These are phyloP conservation scores for Pichia deserticola DNA, from an alignment of 805 yeast species.

Conservation along the genomic window DNA sequence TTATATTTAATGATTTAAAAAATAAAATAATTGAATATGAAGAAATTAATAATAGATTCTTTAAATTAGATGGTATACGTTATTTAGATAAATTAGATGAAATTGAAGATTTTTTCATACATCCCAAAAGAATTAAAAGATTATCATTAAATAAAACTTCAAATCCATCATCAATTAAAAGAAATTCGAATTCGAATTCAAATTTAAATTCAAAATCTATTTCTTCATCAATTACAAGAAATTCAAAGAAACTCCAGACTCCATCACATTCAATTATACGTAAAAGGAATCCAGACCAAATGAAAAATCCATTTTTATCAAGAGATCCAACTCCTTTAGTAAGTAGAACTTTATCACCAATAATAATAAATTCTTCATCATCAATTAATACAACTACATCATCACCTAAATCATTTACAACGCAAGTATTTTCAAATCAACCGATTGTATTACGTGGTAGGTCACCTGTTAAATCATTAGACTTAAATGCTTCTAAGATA, in stretches of 20 bases:
- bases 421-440: background rate
- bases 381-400: background rate
- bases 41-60: conserved; percentile 28
- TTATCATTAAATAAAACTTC: conserved; percentile 1
- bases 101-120: conserved; percentile 17
- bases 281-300: conserved; percentile 11
- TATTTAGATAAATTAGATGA: conserved; percentile 28
- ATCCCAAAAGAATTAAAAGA: conserved; percentile 11
- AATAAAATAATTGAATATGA: conserved; percentile 43
- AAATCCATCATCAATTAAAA: background rate
- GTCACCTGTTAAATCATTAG: conserved; percentile 2
- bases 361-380: conserved; percentile 1
- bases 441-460: conserved; percentile 1
- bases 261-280: conserved; percentile 18
- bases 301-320: conserved; percentile 22
- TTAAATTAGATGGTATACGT: conserved; percentile 42
- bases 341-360: background rate
- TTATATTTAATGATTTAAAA: conserved; percentile 45
- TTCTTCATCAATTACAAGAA: background rate
- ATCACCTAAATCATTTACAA: too few relatives aligned
- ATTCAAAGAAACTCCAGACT: conserved; percentile 3
- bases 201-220: background rate
- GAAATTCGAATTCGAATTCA: too few relatives aligned
- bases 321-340: conserved; percentile 9
- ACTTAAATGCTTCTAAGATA: too few relatives aligned